These are phyloP conservation scores for Phytomonas sp. DNA, from an alignment of 208 protist genomes.

Conservation along the genomic window DNA sequence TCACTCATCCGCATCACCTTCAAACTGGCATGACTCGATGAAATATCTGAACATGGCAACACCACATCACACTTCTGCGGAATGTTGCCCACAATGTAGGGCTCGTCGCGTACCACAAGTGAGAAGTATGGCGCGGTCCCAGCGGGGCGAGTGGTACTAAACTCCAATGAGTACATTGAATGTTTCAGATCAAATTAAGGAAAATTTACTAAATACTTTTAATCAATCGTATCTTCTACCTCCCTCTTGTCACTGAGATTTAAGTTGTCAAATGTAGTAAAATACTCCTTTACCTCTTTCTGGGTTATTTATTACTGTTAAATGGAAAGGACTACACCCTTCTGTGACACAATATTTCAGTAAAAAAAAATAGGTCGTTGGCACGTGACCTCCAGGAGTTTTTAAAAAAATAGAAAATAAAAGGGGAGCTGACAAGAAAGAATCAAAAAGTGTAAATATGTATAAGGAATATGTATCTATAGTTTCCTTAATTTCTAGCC, in stretches of 20 bases:
- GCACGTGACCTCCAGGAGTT: not conserved
- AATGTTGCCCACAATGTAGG: constrained; percentile 53
- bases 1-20: constrained; percentile 50
- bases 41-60: constrained; percentile 33
- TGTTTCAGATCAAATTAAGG: constrained; percentile 13
- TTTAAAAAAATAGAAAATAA: constrained; percentile 4
- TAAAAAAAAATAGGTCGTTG: no score
- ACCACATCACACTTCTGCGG: constrained; percentile 19
- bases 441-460: not conserved
- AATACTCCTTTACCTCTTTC: no score
- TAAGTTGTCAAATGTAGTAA: no score
- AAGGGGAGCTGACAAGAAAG: not conserved
- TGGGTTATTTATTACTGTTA: no score
- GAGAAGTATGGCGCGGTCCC: constrained; percentile 71
- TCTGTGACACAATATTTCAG: no score
- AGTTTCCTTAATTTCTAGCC: constrained; percentile 8
- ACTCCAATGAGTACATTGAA: constrained; percentile 64
- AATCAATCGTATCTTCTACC: no score
- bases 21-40: constrained; percentile 39
- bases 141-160: constrained; percentile 27
- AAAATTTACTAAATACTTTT: constrained; percentile 5
- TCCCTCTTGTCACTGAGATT: no score
- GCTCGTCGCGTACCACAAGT: constrained; percentile 50
- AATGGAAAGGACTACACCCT: no score
- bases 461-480: not conserved